phyloP scores from a whole-genome alignment of 2,329 filamentous ascomycete species.

The Tolypocladium tropicale region DNA sequence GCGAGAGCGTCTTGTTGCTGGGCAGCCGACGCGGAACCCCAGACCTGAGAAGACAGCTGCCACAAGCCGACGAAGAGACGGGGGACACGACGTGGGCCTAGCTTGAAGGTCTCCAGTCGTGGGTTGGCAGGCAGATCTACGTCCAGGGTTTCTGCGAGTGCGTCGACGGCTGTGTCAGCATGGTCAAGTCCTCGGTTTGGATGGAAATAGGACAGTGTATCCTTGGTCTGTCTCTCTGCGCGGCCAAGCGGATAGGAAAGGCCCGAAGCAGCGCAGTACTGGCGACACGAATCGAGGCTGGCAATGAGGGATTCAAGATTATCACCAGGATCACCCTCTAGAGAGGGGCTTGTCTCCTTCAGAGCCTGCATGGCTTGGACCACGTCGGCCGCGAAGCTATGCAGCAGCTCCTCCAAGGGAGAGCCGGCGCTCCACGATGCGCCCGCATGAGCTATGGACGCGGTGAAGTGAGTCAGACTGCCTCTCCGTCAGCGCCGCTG shows the following conservation, averaged over 20 bases:
- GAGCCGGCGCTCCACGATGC: neutral
- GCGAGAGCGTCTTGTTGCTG: neutral
- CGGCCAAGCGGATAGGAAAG: neutral
- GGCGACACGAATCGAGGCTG: neutral
- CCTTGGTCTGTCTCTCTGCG: neutral
- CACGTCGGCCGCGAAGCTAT: neutral
- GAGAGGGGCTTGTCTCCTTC: neutral
- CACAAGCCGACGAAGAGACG: neutral
- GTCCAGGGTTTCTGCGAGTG: neutral
- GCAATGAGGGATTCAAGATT: neutral
- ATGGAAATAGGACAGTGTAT: neutral
- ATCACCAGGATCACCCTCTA: neutral
- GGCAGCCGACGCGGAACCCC: neutral
- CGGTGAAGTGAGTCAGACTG: neutral
- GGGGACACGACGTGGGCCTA: neutral
- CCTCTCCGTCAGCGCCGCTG: neutral
- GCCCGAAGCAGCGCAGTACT: neutral
- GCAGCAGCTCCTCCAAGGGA: neutral
- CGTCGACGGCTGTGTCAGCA: neutral
- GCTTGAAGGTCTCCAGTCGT: neutral
- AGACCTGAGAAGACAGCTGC: neutral
- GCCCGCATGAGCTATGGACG: neutral
- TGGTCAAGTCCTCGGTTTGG: neutral
- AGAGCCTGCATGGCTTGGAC: neutral
- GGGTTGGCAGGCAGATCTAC: neutral